Conservation (phyloP, 805 yeast genomes). For the Brettanomyces sp. region DNA sequence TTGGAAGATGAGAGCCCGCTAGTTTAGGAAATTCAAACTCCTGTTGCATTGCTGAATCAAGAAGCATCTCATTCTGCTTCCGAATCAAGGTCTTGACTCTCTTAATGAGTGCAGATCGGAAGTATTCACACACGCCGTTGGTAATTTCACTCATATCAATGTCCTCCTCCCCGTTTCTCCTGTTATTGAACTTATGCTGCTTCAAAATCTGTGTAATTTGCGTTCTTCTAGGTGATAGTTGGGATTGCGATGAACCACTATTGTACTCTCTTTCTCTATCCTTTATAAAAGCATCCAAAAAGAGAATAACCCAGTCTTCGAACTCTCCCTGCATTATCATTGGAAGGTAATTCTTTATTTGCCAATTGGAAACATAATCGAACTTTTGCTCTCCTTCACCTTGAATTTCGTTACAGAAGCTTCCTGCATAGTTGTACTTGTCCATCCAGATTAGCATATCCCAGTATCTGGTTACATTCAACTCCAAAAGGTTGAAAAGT, state of each 20-base stretch:
- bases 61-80: conserved; percentile 63
- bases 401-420: conserved; percentile 38
- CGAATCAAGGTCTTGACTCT: conserved; percentile 57
- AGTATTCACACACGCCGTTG: conserved; percentile 42
- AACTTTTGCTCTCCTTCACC: conserved; percentile 28
- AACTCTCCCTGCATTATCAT: conserved; percentile 69
- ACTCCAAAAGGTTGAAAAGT: conserved; percentile 71
- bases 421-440: conserved; percentile 76
- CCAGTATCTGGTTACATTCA: conserved; percentile 75
- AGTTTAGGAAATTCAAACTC: conserved; percentile 68
- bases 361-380: conserved; percentile 63
- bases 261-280: conserved; percentile 31
- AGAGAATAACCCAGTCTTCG: conserved; percentile 75
- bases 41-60: conserved; percentile 50
- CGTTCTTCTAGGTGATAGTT: conserved; percentile 53
- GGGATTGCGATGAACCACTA: conserved; percentile 6
- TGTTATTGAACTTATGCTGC: conserved; percentile 26
- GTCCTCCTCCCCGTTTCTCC: conserved; percentile 6
- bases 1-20: conserved; percentile 59
- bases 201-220: conserved; percentile 51
- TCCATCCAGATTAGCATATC: conserved; percentile 95
- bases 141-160: conserved; percentile 13
- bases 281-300: conserved; percentile 60
- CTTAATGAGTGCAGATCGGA: conserved; percentile 55
- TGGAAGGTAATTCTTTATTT: conserved; percentile 66